These are phyloP conservation scores for Anthoceros angustus DNA, from an alignment of 225 moss, liverwort and hornwort genomes.

Conservation along the genomic window DNA sequence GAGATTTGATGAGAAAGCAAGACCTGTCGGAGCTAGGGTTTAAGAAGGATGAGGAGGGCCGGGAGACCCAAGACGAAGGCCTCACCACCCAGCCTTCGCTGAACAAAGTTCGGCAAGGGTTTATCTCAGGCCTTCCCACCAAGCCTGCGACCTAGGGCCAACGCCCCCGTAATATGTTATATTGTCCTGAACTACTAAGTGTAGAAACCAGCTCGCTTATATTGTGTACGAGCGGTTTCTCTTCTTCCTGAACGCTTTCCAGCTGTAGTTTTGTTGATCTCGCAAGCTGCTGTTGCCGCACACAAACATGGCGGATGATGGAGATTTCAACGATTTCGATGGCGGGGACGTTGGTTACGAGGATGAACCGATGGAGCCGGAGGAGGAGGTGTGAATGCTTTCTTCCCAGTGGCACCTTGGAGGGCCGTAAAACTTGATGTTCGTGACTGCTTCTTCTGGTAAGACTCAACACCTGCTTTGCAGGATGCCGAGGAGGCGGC, in stretches of 20 bases:
- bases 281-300: conserved; percentile 1
- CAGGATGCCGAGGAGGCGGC: conserved; percentile 75
- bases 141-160: not conserved
- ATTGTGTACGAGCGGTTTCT: too few relatives aligned
- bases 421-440: not conserved
- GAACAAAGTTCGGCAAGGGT: conserved; percentile 30
- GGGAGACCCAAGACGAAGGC: conserved; percentile 9
- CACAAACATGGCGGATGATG: conserved; percentile 77
- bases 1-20: conserved; percentile 90
- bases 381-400: conserved; percentile 41
- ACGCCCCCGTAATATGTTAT: too few relatives aligned
- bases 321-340: conserved; percentile 82
- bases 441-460: not conserved
- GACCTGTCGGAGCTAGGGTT: conserved; percentile 84
- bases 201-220: too few relatives aligned
- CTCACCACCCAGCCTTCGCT: conserved; percentile 17
- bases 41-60: conserved; percentile 27
- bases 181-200: too few relatives aligned
- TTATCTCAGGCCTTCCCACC: conserved; percentile 30
- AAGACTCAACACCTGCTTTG: not conserved
- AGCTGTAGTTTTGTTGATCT: not conserved
- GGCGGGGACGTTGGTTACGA: conserved; percentile 72
- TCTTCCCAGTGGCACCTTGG: not conserved
- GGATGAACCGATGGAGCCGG: conserved; percentile 89
- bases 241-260: too few relatives aligned